Evolutionary conservation across 306 rosid genomes (phyloP).

Genomic region (Inga oerstediana): DNA sequence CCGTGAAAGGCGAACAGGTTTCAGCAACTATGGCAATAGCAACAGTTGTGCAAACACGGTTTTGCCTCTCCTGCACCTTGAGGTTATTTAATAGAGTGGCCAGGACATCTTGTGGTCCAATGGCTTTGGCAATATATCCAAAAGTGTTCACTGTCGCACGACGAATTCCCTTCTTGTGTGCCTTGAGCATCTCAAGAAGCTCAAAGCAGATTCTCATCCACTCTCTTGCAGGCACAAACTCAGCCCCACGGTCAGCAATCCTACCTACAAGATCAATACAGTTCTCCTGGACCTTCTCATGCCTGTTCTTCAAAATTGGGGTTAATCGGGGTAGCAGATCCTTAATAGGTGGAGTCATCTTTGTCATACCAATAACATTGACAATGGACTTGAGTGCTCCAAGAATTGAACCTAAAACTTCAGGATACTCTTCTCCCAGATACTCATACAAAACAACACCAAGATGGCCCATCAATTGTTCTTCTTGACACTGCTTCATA

Average conservation of each 20-base stretch:
- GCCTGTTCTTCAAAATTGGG: conserved; percentile 95
- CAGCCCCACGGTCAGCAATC: conserved; percentile 98
- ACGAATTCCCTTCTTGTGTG: conserved; percentile 94
- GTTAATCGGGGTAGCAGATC: conserved; percentile 95
- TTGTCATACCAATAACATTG: conserved; percentile 96
- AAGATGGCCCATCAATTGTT: conserved; percentile 96
- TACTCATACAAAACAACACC: conserved; percentile 95
- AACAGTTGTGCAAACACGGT: conserved; percentile 95
- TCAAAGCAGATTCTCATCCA: conserved; percentile 99
- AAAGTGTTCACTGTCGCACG: conserved; percentile 92
- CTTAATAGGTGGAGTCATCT: conserved; percentile 98
- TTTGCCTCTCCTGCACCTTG: conserved; percentile 95
- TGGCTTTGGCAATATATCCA: conserved; percentile 91
- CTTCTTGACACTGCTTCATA: conserved; percentile 99
- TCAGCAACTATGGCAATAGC: conserved; percentile 96
- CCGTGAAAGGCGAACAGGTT: conserved; percentile 94
- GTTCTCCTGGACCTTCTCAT: conserved; percentile 95
- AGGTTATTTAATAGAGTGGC: conserved; percentile 87
- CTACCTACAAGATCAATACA: conserved; percentile 95
- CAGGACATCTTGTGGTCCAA: conserved; percentile 92
- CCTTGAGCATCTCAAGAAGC: conserved; percentile 98
- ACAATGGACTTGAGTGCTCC: conserved; percentile 98
- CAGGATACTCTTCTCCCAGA: conserved; percentile 97
- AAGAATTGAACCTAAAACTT: conserved; percentile 89
- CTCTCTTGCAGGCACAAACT: conserved; percentile 94